Percentiles rank a stretch among this genome's conserved stretches.
Conservation (phyloP, 1,284 basidiomycete species). For the Taiwanofungus camphoratus region DNA sequence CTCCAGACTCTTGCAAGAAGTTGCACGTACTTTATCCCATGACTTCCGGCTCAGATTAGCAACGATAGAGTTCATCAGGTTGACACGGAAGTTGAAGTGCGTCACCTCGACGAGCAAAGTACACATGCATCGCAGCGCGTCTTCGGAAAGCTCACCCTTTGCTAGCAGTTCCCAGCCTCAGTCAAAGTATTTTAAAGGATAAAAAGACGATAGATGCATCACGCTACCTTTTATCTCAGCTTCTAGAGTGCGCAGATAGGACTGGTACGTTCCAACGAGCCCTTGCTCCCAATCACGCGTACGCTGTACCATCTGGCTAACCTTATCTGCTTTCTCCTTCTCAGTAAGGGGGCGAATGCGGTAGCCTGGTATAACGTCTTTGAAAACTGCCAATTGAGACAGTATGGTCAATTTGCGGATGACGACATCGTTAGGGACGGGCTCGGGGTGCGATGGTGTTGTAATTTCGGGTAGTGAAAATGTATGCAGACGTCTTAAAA, state of each 20-base stretch:
- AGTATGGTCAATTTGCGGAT: conserved; percentile 88
- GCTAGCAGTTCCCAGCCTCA: conserved; percentile 37
- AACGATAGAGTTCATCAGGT: conserved; percentile 87
- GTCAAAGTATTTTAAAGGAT: neutral
- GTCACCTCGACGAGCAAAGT: conserved; percentile 78
- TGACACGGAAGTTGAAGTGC: conserved; percentile 97
- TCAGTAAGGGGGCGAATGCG: conserved; percentile 87
- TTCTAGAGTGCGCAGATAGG: conserved; percentile 84
- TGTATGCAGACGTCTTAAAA: conserved; percentile 80
- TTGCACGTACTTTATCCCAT: conserved; percentile 70
- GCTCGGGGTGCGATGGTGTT: conserved; percentile 58
- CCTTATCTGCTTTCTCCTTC: conserved; percentile 88
- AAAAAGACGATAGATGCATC: conserved; percentile 3
- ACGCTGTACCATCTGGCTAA: conserved; percentile 87
- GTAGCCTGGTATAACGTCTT: conserved; percentile 92
- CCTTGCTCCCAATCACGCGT: conserved; percentile 97
- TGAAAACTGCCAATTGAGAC: conserved; percentile 92
- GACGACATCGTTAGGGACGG: conserved; percentile 71
- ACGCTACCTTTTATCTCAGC: conserved; percentile 75
- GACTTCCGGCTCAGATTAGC: conserved; percentile 79
- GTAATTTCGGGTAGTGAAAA: conserved; percentile 75
- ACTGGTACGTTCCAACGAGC: conserved; percentile 86
- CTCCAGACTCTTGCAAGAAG: too few relatives aligned
- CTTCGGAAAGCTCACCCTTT: conserved; percentile 65
- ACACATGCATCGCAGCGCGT: conserved; percentile 83